Evolutionary conservation across 495 filamentous ascomycete genomes (phyloP), one percentile per base, ranked within the genome.

Genomic region (Penicillium subrubescens): DNA sequence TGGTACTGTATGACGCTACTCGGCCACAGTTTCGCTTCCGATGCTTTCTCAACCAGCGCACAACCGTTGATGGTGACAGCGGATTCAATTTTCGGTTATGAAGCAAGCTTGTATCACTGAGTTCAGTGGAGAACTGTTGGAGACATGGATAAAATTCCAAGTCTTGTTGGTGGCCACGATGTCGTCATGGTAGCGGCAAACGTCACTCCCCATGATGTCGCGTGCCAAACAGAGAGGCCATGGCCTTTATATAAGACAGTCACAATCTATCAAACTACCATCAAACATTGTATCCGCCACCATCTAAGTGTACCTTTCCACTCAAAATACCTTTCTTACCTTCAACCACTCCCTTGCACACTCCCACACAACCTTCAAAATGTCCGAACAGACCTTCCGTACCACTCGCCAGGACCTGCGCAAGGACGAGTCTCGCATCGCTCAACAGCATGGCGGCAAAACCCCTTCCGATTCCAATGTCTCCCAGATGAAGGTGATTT

Each of bases 361-460:
- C 41, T 27, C 43, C 41, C 46, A 46, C 19, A 59, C 19, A 56
- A 56, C 51, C 50, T 33, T 67, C 70, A 83, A 55, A 35, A 85
- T 86, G 83, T 75, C 83, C 43, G 78, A 82, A 15, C 44, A 72
- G 43, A 85, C 81, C 60, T 85, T 79, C 74, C 82, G 85, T 75
- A 73, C 75, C 44, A 86, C 84, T 63, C 70, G 69, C 39, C 76
- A 86, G 65, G 81, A 86, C 67, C 48, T 86, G 52, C 81, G 81
- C 70, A 86, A 84, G 74, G 37, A 72, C 1, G 83, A 87, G 68
- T 82, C 81, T 64, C 72, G 75, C 37, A 62, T 77, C 39, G 72
- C 83, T 33, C 66, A 77, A 17, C 67, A 65, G 21, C 78, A 83
- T 52, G 69, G 68, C 34, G 83, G 84, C 35, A 70, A 73, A 12